These are phyloP conservation scores for Cladorrhinum samala DNA, from an alignment of 495 filamentous ascomycete genomes.

Conservation along the genomic window DNA sequence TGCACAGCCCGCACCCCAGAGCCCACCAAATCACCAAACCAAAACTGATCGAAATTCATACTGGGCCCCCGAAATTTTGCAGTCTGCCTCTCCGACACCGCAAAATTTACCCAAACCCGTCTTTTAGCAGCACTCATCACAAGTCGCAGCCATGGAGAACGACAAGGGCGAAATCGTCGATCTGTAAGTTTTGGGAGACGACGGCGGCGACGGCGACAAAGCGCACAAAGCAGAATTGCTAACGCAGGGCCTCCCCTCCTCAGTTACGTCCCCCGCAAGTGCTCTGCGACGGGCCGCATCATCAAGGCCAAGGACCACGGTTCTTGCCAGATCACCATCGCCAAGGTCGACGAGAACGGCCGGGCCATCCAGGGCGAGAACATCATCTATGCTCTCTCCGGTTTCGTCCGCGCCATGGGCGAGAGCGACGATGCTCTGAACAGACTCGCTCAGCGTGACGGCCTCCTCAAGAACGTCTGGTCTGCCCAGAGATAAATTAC, in stretches of 20 bases:
- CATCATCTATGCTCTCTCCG: constrained; percentile 94
- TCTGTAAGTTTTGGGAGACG: constrained; percentile 55
- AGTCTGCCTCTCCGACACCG: constrained; percentile 24
- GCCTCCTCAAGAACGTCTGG: constrained; percentile 96
- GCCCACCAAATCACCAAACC: constrained; percentile 32
- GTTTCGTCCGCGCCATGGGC: constrained; percentile 95
- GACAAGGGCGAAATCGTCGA: constrained; percentile 87
- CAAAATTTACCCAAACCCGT: constrained; percentile 23
- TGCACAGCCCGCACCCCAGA: constrained; percentile 23
- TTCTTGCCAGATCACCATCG: constrained; percentile 83
- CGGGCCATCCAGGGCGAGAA: constrained; percentile 90
- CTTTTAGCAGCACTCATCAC: constrained; percentile 21
- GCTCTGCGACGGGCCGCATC: constrained; percentile 91
- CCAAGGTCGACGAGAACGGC: constrained; percentile 96
- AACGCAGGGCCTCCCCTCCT: constrained; percentile 7
- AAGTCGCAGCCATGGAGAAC: constrained; percentile 37
- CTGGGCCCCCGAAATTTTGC: constrained; percentile 24
- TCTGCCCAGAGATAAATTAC: constrained; percentile 64
- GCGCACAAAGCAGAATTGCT: constrained; percentile 5
- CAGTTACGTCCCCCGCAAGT: constrained; percentile 99
- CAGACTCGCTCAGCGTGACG: constrained; percentile 89
- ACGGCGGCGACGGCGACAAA: neutral
- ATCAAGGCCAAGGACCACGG: constrained; percentile 99
- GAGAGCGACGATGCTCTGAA: constrained; percentile 97
- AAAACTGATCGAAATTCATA: constrained; percentile 27